Evolutionary conservation across 352 stramenopile species (phyloP).

Genomic region (Pythium chondricola): DNA sequence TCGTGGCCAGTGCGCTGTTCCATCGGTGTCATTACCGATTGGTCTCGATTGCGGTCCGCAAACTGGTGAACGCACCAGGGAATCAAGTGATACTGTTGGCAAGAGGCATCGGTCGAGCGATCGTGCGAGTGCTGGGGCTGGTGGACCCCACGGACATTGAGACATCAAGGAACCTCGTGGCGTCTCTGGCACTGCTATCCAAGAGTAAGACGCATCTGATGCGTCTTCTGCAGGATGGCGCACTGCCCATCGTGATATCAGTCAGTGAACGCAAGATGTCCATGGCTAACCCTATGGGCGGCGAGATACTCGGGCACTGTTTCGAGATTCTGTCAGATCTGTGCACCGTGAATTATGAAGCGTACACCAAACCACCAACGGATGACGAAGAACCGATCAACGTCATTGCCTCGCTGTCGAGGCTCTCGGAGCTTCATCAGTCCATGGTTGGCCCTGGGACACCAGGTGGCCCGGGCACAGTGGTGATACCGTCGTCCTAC

Average conservation of each 20-base stretch:
- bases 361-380: conserved; percentile 13
- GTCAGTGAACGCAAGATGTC: conserved; percentile 32
- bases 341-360: conserved; percentile 53
- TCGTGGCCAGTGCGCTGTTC: conserved; percentile 39
- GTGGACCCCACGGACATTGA: conserved; percentile 17
- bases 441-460: conserved; percentile 1
- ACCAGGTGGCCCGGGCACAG: background rate
- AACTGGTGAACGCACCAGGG: conserved; percentile 53
- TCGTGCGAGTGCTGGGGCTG: conserved; percentile 42
- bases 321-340: conserved; percentile 76
- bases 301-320: conserved; percentile 38
- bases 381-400: conserved; percentile 41
- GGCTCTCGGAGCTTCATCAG: conserved; percentile 51
- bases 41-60: conserved; percentile 45
- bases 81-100: conserved; percentile 49
- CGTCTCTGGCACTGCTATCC: conserved; percentile 42
- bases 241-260: conserved; percentile 42
- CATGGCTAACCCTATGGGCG: background rate
- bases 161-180: conserved; percentile 40
- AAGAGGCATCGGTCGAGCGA: conserved; percentile 30
- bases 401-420: conserved; percentile 62
- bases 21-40: conserved; percentile 29
- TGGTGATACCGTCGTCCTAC: conserved; percentile 15
- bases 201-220: conserved; percentile 34
- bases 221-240: conserved; percentile 40